A percentile compares a stretch with the other conserved stretches of the same genome.
Evolutionary conservation across 164 flowering plant genomes (phyloP).

Genomic region (Dillenia suffruticosa): DNA sequence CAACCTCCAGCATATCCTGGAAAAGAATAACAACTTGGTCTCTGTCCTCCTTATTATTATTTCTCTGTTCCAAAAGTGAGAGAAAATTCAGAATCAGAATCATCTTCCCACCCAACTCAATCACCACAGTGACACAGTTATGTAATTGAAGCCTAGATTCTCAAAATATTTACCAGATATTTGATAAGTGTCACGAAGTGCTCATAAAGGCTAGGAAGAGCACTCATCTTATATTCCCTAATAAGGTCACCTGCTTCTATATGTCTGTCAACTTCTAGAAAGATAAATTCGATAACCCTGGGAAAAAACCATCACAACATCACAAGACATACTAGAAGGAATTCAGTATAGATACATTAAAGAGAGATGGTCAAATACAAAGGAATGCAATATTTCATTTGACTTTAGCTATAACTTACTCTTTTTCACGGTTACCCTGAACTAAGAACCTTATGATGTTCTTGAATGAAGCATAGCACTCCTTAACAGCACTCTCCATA

Average conservation of each 20-base stretch:
- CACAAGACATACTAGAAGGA: not conserved
- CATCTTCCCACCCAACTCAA: too few species aligned
- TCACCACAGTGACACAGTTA: not conserved
- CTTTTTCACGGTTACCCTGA: conserved; percentile 52
- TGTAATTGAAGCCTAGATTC: not conserved
- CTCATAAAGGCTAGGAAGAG: conserved; percentile 75
- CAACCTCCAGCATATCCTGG: conserved; percentile 97
- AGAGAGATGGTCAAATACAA: not conserved
- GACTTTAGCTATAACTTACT: conserved; percentile 32
- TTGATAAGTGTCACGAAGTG: conserved; percentile 71
- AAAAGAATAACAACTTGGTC: conserved; percentile 77
- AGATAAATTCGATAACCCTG: conserved; percentile 70
- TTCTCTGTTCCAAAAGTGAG: conserved; percentile 37
- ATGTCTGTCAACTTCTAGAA: conserved; percentile 62
- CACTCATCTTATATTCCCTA: conserved; percentile 64
- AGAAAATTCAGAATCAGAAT: too few species aligned
- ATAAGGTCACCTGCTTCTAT: conserved; percentile 45
- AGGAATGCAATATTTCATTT: not conserved
- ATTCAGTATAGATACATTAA: not conserved
- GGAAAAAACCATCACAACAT: conserved; percentile 6
- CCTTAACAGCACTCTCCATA: conserved; percentile 83
- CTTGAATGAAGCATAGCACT: conserved; percentile 82
- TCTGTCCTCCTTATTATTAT: conserved; percentile 59
- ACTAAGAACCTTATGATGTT: conserved; percentile 63
- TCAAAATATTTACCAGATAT: conserved; percentile 44